Conservation (phyloP, 371 early-diverging fungal species). For the Fennellomyces sp. region DNA sequence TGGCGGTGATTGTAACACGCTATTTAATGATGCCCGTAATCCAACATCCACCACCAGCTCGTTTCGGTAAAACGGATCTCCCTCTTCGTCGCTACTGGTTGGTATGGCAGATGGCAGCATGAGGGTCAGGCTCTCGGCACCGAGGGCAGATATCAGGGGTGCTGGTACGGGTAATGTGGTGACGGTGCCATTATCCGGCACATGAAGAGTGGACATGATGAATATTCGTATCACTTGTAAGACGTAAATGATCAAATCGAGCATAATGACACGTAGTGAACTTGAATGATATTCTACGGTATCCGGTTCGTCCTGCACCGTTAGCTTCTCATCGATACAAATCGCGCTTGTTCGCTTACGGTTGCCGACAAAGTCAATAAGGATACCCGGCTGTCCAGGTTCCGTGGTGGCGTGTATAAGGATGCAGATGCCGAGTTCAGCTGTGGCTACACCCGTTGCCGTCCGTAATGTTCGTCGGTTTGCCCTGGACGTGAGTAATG, state of each 20-base stretch:
- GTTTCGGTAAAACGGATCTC: conserved; percentile 35
- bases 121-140: conserved; percentile 31
- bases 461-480: conserved; percentile 34
- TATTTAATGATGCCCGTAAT: conserved; percentile 27
- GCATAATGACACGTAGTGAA: conserved; percentile 23
- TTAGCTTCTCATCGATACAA: no score
- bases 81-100: conserved; percentile 6
- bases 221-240: conserved; percentile 41
- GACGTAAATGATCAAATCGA: conserved; percentile 36
- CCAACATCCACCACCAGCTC: conserved; percentile 45
- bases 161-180: conserved; percentile 28
- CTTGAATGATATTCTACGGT: conserved; percentile 39
- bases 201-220: conserved; percentile 36
- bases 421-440: conserved; percentile 30
- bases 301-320: no score
- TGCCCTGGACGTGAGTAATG: conserved; percentile 36
- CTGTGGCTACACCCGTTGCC: conserved; percentile 30
- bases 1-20: conserved; percentile 32
- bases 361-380: conserved; percentile 52
- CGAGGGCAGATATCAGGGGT: conserved; percentile 29
- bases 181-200: conserved; percentile 26
- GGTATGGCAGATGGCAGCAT: conserved; percentile 30
- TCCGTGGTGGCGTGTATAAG: conserved; percentile 36
- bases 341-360: conserved; percentile 30
- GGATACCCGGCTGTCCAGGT: conserved; percentile 43